Base-by-base conservation (phyloP, 192 early-diverging fungal species). In the Coemansia biformis region DNA sequence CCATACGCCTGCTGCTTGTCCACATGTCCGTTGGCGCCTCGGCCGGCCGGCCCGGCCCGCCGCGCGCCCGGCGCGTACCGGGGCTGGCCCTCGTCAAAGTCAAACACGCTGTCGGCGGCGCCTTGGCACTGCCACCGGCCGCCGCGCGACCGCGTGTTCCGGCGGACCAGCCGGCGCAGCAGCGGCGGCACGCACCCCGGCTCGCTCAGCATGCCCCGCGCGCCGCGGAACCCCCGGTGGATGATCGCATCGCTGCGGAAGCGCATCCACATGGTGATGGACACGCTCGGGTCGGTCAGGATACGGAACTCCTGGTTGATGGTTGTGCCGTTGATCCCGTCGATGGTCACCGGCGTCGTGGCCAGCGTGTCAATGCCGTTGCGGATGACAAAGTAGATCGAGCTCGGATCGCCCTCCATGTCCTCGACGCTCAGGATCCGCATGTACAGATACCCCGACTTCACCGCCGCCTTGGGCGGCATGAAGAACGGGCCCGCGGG, bases 221-320 rank as follows among this genome's bases (percentile, higher is more conserved):
- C 32, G 23, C 22, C 28, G 24, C 52, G 46, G 8, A 48, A 35
- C 30, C 44, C 46, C 22, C 51, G 58, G 46, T 51, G 30, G 54
- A 64, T 60, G n/a, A 65, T 64, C 14, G 71, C 64, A 15, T 75
- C 65, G 51, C 65, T 66, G 44, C 63, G 58, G 65, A 75, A 66
- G 18, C 71, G 63, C 71, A 75, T 63, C 63, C 63, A 75, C 64
- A 75, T 75, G 19, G 71, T 75, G 10, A 75, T 59, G 24, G 71
- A 75, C 15, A 75, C 53, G 36, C 39, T 51, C 6, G 71, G 71
- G 14, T 67, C 65, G 0, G 71, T 67, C 46, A 67, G 49, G 23
- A 75, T 75, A 33, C 71, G 63, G 53, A 75, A 75, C 59, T 75
- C 71, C 15, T 75, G 71, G 59, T 75, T 75, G 40, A 75, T 67